Base-by-base conservation (phyloP, 1,284 basidiomycete species). In the Ceratobasidium sp. region DNA sequence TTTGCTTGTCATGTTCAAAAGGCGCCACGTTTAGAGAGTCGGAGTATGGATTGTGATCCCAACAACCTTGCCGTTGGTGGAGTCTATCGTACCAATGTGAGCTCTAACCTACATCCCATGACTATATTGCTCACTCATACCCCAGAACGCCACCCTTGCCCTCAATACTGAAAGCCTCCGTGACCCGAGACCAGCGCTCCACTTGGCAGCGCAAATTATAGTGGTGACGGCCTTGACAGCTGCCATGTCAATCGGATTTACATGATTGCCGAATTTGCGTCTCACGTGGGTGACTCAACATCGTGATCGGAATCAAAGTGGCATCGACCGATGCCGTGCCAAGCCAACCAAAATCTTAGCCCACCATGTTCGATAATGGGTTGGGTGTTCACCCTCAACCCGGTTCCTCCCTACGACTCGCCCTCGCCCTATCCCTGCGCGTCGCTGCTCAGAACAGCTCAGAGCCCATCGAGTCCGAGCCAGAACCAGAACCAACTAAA, bases 161-260 rank as follows among this genome's bases (percentile, higher is more conserved):
- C 53, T 69, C 37, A 69, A 29, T 24, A 39, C 39, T 9, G 66
- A 69, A 24, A 69, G 66, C 31, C 51, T 69, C 7, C 66, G 66
- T 22, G 66, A 69, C 41, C 66, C 66, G 3, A 22, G 19, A 69
- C 34, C 7, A 58, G 19, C 24, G 66, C 66, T 8, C 66, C 53
- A 29, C 43, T 69, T 9, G 66, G 66, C 2, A 69, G 66, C 27
- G 66, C 53, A 14, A 69, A 69, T 19, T 69, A 69, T 16, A 69
- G 53, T 22, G 66, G 66, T 22, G 66, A 69, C 27, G 53, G 41
- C 9, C 66, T 69, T 53, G 66, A 69, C 31, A 69, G 66, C 53
- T 69, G 66, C 39, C 66, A 53, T n/a, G 66, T 69, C 22, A 58
- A 69, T 29, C 34, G 66, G 43, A 69, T 69, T 34, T 69, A 69